These are phyloP conservation scores for Chrysochromulina parva DNA, from an alignment of 78 protist genomes.

Conservation along the genomic window DNA sequence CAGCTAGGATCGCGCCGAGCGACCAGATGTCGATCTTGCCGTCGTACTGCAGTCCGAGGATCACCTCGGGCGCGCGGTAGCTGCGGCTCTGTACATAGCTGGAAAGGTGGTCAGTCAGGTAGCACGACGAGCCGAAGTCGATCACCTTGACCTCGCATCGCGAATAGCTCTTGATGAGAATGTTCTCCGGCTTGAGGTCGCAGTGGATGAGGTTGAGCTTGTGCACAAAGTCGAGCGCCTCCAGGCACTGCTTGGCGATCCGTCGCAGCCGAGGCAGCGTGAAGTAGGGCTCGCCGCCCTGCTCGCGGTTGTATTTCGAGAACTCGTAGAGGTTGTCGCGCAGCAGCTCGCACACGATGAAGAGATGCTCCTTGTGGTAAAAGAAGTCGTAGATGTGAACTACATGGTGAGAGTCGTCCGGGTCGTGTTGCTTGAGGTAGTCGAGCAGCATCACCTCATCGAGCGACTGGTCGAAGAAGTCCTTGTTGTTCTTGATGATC, in stretches of 20 bases:
- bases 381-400: slow-evolving; percentile 71
- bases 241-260: slow-evolving; percentile 54
- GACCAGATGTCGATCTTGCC: slow-evolving; percentile 76
- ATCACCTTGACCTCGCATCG: slow-evolving; percentile 66
- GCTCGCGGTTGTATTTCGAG: slow-evolving; percentile 57
- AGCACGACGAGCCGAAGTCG: slow-evolving; percentile 78
- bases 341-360: slow-evolving; percentile 78
- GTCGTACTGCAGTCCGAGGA: slow-evolving; percentile 45
- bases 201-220: slow-evolving; percentile 69
- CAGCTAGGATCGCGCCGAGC: slow-evolving; percentile 74
- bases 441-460: slow-evolving; percentile 81
- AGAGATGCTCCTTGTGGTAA: slow-evolving; percentile 79
- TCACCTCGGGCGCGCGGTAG: slow-evolving; percentile 78
- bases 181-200: slow-evolving; percentile 88
- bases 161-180: slow-evolving; percentile 56
- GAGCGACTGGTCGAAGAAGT: slow-evolving; percentile 81
- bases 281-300: slow-evolving; percentile 51
- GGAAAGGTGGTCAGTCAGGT: slow-evolving; percentile 57
- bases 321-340: slow-evolving; percentile 78
- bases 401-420: slow-evolving; percentile 53
- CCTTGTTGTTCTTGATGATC: slow-evolving; percentile 78
- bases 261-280: slow-evolving; percentile 64
- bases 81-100: slow-evolving; percentile 63
- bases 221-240: slow-evolving; percentile 57
- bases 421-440: not conserved